phyloP scores from a whole-genome alignment of 2,329 filamentous ascomycete species.

The Boeremia exigua region DNA sequence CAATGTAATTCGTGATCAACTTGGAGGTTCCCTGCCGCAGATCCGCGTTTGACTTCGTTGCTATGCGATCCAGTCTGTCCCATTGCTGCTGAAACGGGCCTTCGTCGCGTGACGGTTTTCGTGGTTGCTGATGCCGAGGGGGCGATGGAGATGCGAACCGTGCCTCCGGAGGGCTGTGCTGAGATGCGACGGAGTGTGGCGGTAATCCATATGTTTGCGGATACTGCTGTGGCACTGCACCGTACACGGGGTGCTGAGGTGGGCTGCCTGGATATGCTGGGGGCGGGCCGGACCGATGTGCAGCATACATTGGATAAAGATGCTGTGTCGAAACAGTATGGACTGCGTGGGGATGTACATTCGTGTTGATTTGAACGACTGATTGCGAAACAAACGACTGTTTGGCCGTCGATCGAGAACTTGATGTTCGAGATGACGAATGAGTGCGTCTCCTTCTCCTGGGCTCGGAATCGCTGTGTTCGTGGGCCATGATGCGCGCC shows the following conservation, averaged over 20 bases:
- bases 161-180: conserved; percentile 29
- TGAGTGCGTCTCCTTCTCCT: conserved; percentile 10
- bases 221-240: conserved; percentile 26
- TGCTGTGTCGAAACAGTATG: conserved; percentile 22
- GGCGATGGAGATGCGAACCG: conserved; percentile 30
- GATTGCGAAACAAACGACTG: conserved; percentile 9
- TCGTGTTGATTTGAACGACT: background rate
- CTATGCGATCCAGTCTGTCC: conserved; percentile 38
- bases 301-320: conserved; percentile 14
- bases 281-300: conserved; percentile 14
- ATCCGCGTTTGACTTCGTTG: conserved; percentile 38
- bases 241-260: conserved; percentile 29
- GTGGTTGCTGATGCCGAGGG: conserved; percentile 14
- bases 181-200: conserved; percentile 22
- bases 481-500: conserved; percentile 6
- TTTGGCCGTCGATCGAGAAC: conserved; percentile 2
- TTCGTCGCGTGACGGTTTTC: conserved; percentile 22
- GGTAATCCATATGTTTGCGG: conserved; percentile 23
- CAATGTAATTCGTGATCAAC: conserved; percentile 37
- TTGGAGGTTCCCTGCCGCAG: conserved; percentile 37
- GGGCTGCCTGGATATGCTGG: conserved; percentile 22
- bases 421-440: conserved; percentile 10
- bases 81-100: conserved; percentile 35
- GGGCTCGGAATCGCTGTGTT: conserved; percentile 12
- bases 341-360: conserved; percentile 11